Conservation (phyloP, 2,329 filamentous ascomycete species). For the Apiospora aurea region DNA sequence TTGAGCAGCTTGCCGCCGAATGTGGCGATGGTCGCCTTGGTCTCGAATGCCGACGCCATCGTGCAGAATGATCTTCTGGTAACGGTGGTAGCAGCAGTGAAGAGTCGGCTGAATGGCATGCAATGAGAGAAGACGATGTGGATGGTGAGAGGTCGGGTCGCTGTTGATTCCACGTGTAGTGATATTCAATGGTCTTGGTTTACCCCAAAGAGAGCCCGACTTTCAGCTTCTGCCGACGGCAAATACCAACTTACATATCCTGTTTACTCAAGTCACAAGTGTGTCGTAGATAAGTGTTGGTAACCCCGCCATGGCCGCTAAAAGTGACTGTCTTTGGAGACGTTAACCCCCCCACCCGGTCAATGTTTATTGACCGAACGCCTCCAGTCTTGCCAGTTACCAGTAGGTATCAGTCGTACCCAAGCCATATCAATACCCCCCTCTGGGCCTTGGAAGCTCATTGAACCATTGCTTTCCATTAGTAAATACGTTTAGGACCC, state of each 20-base stretch:
- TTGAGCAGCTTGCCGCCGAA: constrained; percentile 97
- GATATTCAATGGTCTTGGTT: not conserved
- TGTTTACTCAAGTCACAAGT: not conserved
- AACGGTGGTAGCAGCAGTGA: not conserved
- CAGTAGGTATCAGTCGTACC: not conserved
- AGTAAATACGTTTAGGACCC: too few species aligned
- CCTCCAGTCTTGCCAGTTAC: not conserved
- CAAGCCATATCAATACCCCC: not conserved
- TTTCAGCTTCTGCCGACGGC: not conserved
- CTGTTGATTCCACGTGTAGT: not conserved
- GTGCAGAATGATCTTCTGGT: constrained; percentile 33
- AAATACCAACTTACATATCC: not conserved
- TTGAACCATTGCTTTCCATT: too few species aligned
- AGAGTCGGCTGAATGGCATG: not conserved
- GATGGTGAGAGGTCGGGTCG: not conserved
- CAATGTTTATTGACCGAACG: not conserved
- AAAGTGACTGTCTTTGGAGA: constrained; percentile 15
- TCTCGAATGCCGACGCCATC: constrained; percentile 79
- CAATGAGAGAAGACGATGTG: not conserved
- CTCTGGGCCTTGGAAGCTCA: too few species aligned
- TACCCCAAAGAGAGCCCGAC: not conserved
- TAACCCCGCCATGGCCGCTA: constrained; percentile 19
- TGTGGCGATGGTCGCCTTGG: constrained; percentile 85
- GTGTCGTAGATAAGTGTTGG: constrained; percentile 18
- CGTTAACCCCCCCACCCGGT: not conserved